Conservation (phyloP, 192 early-diverging fungal species). For the Chytriomyces sp. region DNA sequence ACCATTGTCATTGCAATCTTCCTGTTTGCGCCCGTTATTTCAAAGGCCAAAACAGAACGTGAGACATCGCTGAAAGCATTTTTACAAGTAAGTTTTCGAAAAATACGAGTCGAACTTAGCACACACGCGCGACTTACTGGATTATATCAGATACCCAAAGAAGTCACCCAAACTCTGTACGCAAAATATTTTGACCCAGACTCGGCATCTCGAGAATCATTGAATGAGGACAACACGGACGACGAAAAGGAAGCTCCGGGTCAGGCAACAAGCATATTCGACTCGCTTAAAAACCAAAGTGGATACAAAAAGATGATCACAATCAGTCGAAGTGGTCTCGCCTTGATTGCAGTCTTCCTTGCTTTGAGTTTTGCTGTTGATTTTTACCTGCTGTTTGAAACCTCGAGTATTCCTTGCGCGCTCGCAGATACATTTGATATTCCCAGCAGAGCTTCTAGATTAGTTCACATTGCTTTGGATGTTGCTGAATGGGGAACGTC, state of each 20-base stretch:
- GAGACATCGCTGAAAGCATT: constrained; percentile 39
- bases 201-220: neutral
- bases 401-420: constrained; percentile 19
- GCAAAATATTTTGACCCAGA: constrained; percentile 31
- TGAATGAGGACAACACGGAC: constrained; percentile 12
- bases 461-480: neutral
- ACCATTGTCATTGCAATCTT: neutral
- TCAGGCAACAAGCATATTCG: no score
- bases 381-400: neutral
- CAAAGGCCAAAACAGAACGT: constrained; percentile 26
- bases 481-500: constrained; percentile 10
- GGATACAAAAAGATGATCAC: constrained; percentile 16
- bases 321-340: constrained; percentile 7
- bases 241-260: constrained; percentile 4
- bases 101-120: neutral
- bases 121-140: neutral
- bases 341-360: constrained; percentile 9
- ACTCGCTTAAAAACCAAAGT: constrained; percentile 3
- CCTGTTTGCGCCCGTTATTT: constrained; percentile 36
- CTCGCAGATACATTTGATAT: constrained; percentile 16
- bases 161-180: constrained; percentile 27
- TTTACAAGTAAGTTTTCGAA: constrained; percentile 22
- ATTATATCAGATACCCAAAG: constrained; percentile 17
- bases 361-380: neutral
- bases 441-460: neutral